A percentile compares a stretch with the other conserved stretches of the same genome.
phyloP scores from a whole-genome alignment of 179 eudicot species.

The Vitellaria paradoxa region DNA sequence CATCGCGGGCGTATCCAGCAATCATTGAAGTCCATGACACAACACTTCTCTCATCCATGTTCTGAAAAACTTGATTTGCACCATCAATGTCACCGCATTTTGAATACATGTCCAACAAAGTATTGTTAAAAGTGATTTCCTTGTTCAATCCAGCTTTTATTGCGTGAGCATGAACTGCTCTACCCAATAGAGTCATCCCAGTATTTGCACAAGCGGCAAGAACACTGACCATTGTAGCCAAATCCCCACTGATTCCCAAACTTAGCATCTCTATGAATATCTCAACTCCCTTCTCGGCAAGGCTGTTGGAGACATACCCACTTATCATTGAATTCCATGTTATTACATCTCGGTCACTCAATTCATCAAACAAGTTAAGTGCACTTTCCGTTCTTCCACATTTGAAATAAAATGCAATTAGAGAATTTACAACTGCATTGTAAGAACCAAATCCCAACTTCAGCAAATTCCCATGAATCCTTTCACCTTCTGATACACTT shows the following conservation, averaged over 20 bases:
- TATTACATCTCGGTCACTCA: constrained; percentile 53
- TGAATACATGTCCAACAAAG: constrained; percentile 52
- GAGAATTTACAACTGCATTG: constrained; percentile 50
- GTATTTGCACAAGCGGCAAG: constrained; percentile 48
- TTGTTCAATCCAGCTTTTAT: constrained; percentile 35
- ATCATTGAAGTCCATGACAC: constrained; percentile 60
- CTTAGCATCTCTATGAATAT: constrained; percentile 40
- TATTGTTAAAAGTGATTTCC: constrained; percentile 36
- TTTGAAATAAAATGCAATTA: constrained; percentile 51
- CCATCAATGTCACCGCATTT: constrained; percentile 44
- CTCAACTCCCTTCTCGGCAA: constrained; percentile 34
- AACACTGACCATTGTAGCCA: constrained; percentile 45
- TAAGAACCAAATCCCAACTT: constrained; percentile 39
- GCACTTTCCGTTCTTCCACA: constrained; percentile 46
- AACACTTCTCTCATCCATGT: constrained; percentile 43
- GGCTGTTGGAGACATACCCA: constrained; percentile 49
- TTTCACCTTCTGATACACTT: constrained; percentile 33
- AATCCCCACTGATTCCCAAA: constrained; percentile 30
- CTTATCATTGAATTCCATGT: constrained; percentile 75
- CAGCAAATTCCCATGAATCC: constrained; percentile 47
- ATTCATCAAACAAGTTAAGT: constrained; percentile 48
- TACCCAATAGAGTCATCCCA: constrained; percentile 19
- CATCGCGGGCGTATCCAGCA: constrained; percentile 45
- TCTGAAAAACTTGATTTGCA: constrained; percentile 32
- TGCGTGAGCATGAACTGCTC: constrained; percentile 43